Base-by-base conservation (phyloP, 306 rosid species). In the Lablab purpureus region DNA sequence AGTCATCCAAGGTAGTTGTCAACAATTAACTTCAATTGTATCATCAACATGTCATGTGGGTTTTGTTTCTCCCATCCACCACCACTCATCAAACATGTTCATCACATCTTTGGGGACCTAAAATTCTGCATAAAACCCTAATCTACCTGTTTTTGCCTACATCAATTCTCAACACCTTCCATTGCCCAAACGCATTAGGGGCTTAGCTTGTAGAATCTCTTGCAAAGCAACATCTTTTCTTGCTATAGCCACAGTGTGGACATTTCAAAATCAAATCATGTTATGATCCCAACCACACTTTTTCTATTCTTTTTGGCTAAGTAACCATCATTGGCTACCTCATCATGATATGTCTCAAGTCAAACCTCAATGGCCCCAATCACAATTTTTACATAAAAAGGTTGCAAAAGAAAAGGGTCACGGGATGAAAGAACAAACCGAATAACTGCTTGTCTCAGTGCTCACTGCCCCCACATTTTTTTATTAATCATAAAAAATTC, bases 1-100 rank as follows among this genome's bases (percentile, higher is more conserved):
- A 77, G 11, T 69, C 84, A 69, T 74, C 75, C 25, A 80, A 64
- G 59, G 65, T 64, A 10, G 58, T 21, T 65, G 80, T 34, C 83
- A 78, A 64, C 78, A 60, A 67, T 75, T 76, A 54, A 37, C 30
- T 34, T 67, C 64, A 71, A 22, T 71, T 23, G 0, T 25, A 45
- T 32, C 37, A 77, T 83, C 73, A 27, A 73, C 72, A 65, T 55
- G 67, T 65, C 84, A 74, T 62, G 75, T 46, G 56, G 71, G 27
- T 62, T 11, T 79, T 14, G 21, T 37, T 10, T 40, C 10, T 30
- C 75, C 21, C 75, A 81, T 13, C 85, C 81, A 59, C 54, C 69
- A 65, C 66, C 23, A 65, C 66, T 22, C 62, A 60, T 22, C 32
- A 77, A 40, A 67, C 46, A 28, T 73, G 70, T 68, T 71, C 73